Evolutionary conservation across 805 yeast species (phyloP), one percentile per base, ranked within the genome.

Genomic region (Nakazawaea populi): DNA sequence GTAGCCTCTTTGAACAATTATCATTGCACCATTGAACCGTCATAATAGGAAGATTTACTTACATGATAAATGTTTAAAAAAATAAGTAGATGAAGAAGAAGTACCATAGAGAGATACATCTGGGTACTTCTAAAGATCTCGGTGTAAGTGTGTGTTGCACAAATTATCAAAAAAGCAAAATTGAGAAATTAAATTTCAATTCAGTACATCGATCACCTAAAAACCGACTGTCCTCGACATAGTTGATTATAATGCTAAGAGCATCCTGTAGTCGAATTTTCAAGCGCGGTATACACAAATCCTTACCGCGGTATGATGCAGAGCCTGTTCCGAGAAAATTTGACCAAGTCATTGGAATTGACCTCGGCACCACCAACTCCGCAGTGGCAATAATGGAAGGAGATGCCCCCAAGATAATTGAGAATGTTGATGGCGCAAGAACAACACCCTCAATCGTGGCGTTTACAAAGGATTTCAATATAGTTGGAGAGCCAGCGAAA

Each of bases 391-490:
- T 87, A 49, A 81, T 88, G 83, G 91, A 87, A 70, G 87, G 89
- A 56, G 78, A 82, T 66, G 68, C 75, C 54, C 92, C 95, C 53
- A 81, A 80, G 70, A 89, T 87, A 55, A 73, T 87, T 54, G 95
- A 88, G 71, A 87, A 87, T 74, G 68, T 80, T 54, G 88, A 83
- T 69, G 91, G 91, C 68, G 75, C 80, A 46, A 76, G 89, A 61
- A 84, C 95, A 47, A 89, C 96, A 24, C 97, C 97, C 34, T 91
- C 97, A 36, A 89, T 90, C 42, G 97, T 90, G 54, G 97, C 97
- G 49, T 90, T 90, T 81, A 86, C 94, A 58, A 84, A 85, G 68
- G 94, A 92, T 54, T 96, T 88, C 73, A 84, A 96, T 65, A 74
- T 90, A 54, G 96, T 90, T 55, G 97, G 97, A 72, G 88, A 85